Conservation (phyloP, 768 basidiomycete species). For the Lentinula aciculospora region DNA sequence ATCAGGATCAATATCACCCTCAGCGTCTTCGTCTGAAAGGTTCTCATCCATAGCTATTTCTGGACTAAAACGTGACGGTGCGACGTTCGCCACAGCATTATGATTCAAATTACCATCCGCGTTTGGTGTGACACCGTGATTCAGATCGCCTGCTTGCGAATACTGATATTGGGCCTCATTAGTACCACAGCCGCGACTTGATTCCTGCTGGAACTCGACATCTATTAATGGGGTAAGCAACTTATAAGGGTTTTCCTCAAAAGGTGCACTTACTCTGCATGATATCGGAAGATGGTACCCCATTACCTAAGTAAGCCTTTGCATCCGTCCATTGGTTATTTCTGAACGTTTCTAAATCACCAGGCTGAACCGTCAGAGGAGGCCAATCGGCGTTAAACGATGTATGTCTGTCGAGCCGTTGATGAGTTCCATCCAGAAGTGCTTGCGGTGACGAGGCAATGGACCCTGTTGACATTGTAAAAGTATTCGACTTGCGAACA, state of each 20-base stretch:
- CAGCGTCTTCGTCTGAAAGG: conserved; percentile 8
- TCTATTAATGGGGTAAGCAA: not conserved
- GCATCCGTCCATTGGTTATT: not conserved
- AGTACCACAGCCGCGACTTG: not conserved
- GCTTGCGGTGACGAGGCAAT: not conserved
- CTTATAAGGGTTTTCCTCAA: not conserved
- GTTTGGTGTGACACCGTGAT: not conserved
- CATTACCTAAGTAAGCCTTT: not conserved
- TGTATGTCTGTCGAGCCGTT: not conserved
- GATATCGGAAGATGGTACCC: not conserved
- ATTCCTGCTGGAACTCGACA: not conserved
- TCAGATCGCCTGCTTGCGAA: not conserved
- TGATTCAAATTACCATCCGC: not conserved
- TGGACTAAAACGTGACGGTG: not conserved
- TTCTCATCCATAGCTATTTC: conserved; percentile 4
- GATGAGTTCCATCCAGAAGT: not conserved
- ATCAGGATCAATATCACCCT: conserved; percentile 8
- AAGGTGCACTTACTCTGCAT: not conserved
- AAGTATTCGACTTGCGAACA: not conserved
- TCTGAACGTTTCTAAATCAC: not conserved
- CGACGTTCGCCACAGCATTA: not conserved
- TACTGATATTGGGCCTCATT: not conserved
- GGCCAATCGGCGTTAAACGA: not conserved
- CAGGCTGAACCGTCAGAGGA: not conserved
- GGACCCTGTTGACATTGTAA: not conserved